A percentile compares a stretch with the other conserved stretches of the same genome.
phyloP scores from a whole-genome alignment of 352 stramenopile genomes.

The Globisporangium paddicum region DNA sequence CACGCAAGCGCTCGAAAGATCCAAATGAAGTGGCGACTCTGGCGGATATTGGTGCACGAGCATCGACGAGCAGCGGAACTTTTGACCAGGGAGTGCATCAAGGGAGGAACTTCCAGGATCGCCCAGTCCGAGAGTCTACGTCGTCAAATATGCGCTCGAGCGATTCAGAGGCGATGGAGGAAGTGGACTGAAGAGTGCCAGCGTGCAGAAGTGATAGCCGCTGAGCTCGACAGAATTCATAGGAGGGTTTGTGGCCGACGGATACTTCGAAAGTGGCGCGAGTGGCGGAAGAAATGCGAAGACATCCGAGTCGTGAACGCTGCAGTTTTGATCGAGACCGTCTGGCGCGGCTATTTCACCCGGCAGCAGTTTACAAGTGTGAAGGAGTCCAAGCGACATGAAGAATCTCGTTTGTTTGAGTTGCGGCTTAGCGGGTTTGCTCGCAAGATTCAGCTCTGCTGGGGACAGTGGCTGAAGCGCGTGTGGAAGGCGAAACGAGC shows the following conservation, averaged over 20 bases:
- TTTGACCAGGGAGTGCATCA: not conserved
- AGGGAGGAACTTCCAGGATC: not conserved
- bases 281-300: conserved; percentile 3
- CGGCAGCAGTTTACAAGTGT: conserved; percentile 4
- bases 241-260: conserved; percentile 9
- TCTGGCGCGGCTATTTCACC: conserved; percentile 10
- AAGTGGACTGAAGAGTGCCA: not conserved
- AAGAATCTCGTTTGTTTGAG: conserved; percentile 5
- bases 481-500: conserved; percentile 23
- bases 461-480: conserved; percentile 23
- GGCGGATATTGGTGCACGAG: not conserved
- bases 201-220: not conserved
- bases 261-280: conserved; percentile 10
- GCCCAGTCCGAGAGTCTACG: not conserved
- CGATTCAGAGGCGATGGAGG: conserved; percentile 5
- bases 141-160: not conserved
- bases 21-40: conserved; percentile 4
- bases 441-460: conserved; percentile 19
- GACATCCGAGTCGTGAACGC: not conserved
- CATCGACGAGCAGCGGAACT: not conserved
- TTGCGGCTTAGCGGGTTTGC: conserved; percentile 7
- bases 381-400: not conserved
- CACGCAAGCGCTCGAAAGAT: conserved; percentile 3
- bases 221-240: conserved; percentile 8
- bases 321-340: conserved; percentile 12